phyloP scores from a whole-genome alignment of 805 yeast species.

The Ogataea chonburiensis region DNA sequence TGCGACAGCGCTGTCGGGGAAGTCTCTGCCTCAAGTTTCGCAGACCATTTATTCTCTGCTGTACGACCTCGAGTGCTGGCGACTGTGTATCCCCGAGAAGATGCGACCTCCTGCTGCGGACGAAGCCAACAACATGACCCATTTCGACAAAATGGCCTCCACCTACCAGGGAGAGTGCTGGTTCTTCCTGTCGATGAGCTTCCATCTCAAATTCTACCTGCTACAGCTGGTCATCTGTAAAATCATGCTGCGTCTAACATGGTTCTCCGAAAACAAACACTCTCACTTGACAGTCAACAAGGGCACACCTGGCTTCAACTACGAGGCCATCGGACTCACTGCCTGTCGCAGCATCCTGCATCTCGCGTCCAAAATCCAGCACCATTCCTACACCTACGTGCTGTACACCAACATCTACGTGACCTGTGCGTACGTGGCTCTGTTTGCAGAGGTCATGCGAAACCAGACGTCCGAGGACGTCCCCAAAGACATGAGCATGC shows the following conservation, averaged over 20 bases:
- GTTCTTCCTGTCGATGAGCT: slow-evolving; percentile 15
- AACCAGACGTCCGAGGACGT: slow-evolving; percentile 15
- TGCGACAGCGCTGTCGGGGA: slow-evolving; percentile 27
- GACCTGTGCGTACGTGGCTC: slow-evolving; percentile 32
- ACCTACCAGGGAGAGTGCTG: slow-evolving; percentile 2
- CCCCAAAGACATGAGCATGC: slow-evolving; percentile 26
- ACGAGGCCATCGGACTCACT: slow-evolving; percentile 20
- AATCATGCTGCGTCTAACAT: slow-evolving; percentile 20
- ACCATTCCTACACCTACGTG: slow-evolving; percentile 15
- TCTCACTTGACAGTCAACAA: slow-evolving; percentile 3
- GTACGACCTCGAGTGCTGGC: slow-evolving; percentile 31
- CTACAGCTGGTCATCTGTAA: slow-evolving; percentile 28
- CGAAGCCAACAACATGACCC: background rate
- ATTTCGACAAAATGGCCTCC: background rate
- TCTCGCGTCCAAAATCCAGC: slow-evolving; percentile 20
- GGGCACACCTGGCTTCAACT: slow-evolving; percentile 3
- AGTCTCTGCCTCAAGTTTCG: slow-evolving; percentile 18
- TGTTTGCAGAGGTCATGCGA: slow-evolving; percentile 30
- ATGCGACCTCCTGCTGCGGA: slow-evolving; percentile 22
- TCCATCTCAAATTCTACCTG: slow-evolving; percentile 30
- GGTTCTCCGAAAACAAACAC: slow-evolving; percentile 8
- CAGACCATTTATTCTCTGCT: slow-evolving; percentile 17
- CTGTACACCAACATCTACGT: slow-evolving; percentile 30
- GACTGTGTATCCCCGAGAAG: slow-evolving; percentile 25
- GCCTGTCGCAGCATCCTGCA: slow-evolving; percentile 30